Evolutionary conservation across 306 rosid genomes (phyloP).

Genomic region (Arachis stenosperma): DNA sequence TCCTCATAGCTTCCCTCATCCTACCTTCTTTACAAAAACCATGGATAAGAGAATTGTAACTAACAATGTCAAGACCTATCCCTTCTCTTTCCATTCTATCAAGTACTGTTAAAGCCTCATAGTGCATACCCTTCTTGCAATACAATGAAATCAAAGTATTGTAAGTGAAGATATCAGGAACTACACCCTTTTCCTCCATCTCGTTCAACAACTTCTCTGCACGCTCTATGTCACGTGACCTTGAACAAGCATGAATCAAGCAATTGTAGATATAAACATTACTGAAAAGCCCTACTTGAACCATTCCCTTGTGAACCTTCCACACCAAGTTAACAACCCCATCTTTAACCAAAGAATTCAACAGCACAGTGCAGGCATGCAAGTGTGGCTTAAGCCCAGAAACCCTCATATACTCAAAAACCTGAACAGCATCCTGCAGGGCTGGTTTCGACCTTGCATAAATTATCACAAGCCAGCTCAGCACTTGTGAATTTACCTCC

Average conservation of each 20-base stretch:
- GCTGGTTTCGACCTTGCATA: slow-evolving; percentile 65
- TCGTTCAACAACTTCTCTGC: slow-evolving; percentile 65
- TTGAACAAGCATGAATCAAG: slow-evolving; percentile 82
- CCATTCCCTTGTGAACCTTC: slow-evolving; percentile 71
- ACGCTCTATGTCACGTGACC: slow-evolving; percentile 72
- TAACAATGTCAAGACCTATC: slow-evolving; percentile 70
- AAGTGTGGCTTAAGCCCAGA: slow-evolving; percentile 61
- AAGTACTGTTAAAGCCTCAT: slow-evolving; percentile 75
- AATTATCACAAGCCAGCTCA: slow-evolving; percentile 85
- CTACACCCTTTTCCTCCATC: slow-evolving; percentile 67
- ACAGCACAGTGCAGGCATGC: slow-evolving; percentile 85
- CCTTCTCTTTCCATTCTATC: slow-evolving; percentile 82
- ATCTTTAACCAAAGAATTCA: slow-evolving; percentile 73
- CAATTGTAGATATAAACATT: slow-evolving; percentile 77
- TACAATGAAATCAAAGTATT: slow-evolving; percentile 83
- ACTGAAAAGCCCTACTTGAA: slow-evolving; percentile 57
- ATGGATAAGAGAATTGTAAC: slow-evolving; percentile 79
- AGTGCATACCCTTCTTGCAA: slow-evolving; percentile 76
- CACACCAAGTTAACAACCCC: slow-evolving; percentile 67
- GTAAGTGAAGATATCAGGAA: slow-evolving; percentile 80
- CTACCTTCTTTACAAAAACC: slow-evolving; percentile 83
- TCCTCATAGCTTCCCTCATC: slow-evolving; percentile 82
- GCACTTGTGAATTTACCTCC: slow-evolving; percentile 72
- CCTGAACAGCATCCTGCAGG: slow-evolving; percentile 69
- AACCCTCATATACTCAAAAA: slow-evolving; percentile 73